Conservation (phyloP, 352 stramenopile species). For the Phytophthora pisi region DNA sequence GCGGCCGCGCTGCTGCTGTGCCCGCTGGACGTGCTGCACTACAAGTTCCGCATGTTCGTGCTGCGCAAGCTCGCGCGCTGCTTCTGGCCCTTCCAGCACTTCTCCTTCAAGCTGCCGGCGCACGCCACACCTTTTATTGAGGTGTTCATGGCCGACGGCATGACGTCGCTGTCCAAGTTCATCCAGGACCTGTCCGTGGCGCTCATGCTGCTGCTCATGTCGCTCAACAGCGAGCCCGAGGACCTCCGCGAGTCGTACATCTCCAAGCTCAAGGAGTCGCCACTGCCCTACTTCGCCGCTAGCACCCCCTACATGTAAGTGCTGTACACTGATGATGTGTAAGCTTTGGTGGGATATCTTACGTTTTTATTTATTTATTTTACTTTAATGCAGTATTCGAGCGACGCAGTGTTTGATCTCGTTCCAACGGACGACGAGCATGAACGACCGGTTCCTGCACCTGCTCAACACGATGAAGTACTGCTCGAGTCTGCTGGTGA, state of each 20-base stretch:
- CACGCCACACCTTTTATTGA: slow-evolving; percentile 76
- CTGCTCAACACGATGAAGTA: slow-evolving; percentile 90
- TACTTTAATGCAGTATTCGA: slow-evolving; percentile 51
- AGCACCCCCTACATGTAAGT: slow-evolving; percentile 78
- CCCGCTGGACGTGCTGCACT: slow-evolving; percentile 71
- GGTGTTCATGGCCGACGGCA: slow-evolving; percentile 79
- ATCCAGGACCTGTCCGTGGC: slow-evolving; percentile 73
- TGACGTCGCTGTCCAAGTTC: slow-evolving; percentile 88
- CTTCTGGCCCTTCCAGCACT: slow-evolving; percentile 74
- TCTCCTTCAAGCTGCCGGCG: slow-evolving; percentile 53
- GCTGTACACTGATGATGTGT: no score
- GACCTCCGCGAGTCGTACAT: slow-evolving; percentile 59
- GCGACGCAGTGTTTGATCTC: slow-evolving; percentile 84
- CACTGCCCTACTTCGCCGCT: slow-evolving; percentile 72
- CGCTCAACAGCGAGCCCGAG: slow-evolving; percentile 51
- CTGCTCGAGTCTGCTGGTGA: slow-evolving; percentile 79
- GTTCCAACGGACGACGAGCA: slow-evolving; percentile 69
- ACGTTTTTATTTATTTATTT: slow-evolving; percentile 1
- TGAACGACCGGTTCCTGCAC: slow-evolving; percentile 82
- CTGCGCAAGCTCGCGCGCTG: slow-evolving; percentile 55
- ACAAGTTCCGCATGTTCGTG: slow-evolving; percentile 68
- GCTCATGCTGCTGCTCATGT: slow-evolving; percentile 65
- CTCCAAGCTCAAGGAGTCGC: slow-evolving; percentile 76
- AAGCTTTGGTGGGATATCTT: background rate
- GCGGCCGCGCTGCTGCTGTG: slow-evolving; percentile 57